phyloP scores from a whole-genome alignment of 2,329 filamentous ascomycete species.

The Macroventuria anomochaeta region DNA sequence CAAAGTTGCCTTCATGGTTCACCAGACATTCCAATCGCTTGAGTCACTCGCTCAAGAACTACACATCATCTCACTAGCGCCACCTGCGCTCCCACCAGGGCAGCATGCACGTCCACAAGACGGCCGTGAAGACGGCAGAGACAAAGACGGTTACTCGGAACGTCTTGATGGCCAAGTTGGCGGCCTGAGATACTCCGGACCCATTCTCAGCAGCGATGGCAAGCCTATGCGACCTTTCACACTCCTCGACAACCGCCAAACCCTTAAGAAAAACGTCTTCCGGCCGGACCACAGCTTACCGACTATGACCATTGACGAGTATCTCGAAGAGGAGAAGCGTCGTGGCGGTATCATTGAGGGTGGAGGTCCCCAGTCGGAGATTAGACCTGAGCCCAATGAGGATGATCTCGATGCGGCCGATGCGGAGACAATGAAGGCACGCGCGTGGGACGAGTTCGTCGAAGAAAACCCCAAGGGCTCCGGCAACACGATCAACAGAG shows the following conservation, averaged over 20 bases:
- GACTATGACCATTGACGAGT: conserved; percentile 98
- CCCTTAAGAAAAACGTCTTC: conserved; percentile 82
- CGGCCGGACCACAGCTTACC: conserved; percentile 89
- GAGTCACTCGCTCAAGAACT: conserved; percentile 86
- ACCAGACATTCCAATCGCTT: conserved; percentile 84
- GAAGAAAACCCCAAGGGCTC: conserved; percentile 87
- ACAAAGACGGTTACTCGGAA: conserved; percentile 68
- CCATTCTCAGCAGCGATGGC: conserved; percentile 77
- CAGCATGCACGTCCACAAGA: conserved; percentile 50
- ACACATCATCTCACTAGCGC: conserved; percentile 79
- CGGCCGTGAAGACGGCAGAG: conserved; percentile 55
- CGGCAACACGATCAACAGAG: conserved; percentile 84
- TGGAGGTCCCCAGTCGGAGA: conserved; percentile 76
- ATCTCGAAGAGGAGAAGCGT: conserved; percentile 86
- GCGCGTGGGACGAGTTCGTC: conserved; percentile 92
- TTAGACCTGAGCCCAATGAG: conserved; percentile 78
- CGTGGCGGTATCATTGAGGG: conserved; percentile 91
- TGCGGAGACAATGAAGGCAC: conserved; percentile 87
- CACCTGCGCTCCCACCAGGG: conserved; percentile 57
- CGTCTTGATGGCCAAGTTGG: conserved; percentile 68
- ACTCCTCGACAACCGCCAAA: conserved; percentile 76
- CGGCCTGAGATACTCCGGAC: conserved; percentile 62
- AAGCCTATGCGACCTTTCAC: conserved; percentile 93
- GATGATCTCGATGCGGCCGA: conserved; percentile 90
- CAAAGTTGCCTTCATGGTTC: conserved; percentile 73